phyloP scores from a whole-genome alignment of 1,284 basidiomycete genomes.

The Ganoderma lucidum region DNA sequence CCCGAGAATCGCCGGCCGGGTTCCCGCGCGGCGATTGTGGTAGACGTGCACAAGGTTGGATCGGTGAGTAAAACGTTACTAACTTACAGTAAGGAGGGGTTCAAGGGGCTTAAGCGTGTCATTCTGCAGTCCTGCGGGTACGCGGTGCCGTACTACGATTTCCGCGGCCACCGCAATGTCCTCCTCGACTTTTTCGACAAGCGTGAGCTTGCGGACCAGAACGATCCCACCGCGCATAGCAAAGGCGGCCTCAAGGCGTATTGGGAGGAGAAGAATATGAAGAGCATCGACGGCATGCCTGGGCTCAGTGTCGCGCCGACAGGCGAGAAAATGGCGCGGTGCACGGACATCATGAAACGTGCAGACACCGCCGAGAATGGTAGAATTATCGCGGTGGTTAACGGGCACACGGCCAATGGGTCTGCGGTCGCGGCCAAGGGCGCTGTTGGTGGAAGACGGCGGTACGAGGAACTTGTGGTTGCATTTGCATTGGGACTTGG shows the following conservation, averaged over 20 bases:
- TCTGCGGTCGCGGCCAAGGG: slow-evolving; percentile 6
- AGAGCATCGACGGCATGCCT: slow-evolving; percentile 60
- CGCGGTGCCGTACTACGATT: slow-evolving; percentile 59
- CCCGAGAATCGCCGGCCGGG: slow-evolving; percentile 55
- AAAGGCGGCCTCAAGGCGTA: slow-evolving; percentile 51
- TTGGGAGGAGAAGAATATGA: slow-evolving; percentile 53
- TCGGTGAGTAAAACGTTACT: slow-evolving; percentile 48
- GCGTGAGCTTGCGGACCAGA: slow-evolving; percentile 42
- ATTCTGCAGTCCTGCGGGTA: slow-evolving; percentile 59
- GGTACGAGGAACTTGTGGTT: slow-evolving; percentile 27
- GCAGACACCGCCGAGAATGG: slow-evolving; percentile 17
- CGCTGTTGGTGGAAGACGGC: slow-evolving; percentile 8
- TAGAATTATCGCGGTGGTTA: slow-evolving; percentile 3
- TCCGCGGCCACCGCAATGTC: slow-evolving; percentile 52
- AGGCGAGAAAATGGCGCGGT: slow-evolving; percentile 11
- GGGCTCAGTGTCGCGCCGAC: slow-evolving; percentile 19
- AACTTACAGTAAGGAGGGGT: neutral
- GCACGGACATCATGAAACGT: slow-evolving; percentile 21
- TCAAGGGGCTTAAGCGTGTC: neutral
- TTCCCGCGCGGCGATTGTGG: slow-evolving; percentile 58
- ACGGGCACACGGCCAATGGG: neutral
- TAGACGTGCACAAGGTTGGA: slow-evolving; percentile 62
- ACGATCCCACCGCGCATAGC: slow-evolving; percentile 24
- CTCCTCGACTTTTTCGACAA: slow-evolving; percentile 45
- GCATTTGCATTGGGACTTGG: slow-evolving; percentile 34